Evolutionary conservation across 768 basidiomycete genomes (phyloP).

Genomic region (Paxillus ammoniavirescens): DNA sequence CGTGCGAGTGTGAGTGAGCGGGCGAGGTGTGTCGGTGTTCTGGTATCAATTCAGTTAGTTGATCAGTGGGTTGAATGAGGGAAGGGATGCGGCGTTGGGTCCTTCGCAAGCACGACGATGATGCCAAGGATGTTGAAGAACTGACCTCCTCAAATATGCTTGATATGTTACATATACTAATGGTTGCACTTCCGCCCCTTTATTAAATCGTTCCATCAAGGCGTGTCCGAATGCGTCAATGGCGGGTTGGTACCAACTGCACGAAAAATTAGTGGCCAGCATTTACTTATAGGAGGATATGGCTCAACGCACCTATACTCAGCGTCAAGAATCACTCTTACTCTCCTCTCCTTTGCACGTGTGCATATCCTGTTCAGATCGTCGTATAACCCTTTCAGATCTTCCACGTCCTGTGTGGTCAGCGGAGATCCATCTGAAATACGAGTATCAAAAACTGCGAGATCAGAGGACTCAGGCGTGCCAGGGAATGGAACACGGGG

Average conservation of each 20-base stretch:
- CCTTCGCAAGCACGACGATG: no score
- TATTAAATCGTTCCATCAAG: conserved; percentile 79
- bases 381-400: conserved; percentile 58
- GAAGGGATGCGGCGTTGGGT: no score
- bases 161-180: conserved; percentile 87
- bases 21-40: conserved; percentile 67
- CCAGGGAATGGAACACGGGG: conserved; percentile 65
- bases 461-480: conserved; percentile 56
- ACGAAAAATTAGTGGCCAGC: conserved; percentile 3
- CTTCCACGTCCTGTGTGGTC: conserved; percentile 53
- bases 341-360: conserved; percentile 56
- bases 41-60: conserved; percentile 21
- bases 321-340: conserved; percentile 80
- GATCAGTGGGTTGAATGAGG: not conserved
- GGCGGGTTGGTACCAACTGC: conserved; percentile 69
- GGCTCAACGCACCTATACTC: conserved; percentile 59
- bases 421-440: conserved; percentile 31
- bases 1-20: conserved; percentile 66
- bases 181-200: conserved; percentile 50
- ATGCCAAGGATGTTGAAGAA: not conserved
- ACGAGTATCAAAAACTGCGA: conserved; percentile 44
- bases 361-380: conserved; percentile 65
- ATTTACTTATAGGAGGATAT: not conserved
- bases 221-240: conserved; percentile 77
- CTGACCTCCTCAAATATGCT: conserved; percentile 77